Evolutionary conservation across 768 basidiomycete species (phyloP), one percentile per base, ranked within the genome.

Genomic region (Collybia nuda): DNA sequence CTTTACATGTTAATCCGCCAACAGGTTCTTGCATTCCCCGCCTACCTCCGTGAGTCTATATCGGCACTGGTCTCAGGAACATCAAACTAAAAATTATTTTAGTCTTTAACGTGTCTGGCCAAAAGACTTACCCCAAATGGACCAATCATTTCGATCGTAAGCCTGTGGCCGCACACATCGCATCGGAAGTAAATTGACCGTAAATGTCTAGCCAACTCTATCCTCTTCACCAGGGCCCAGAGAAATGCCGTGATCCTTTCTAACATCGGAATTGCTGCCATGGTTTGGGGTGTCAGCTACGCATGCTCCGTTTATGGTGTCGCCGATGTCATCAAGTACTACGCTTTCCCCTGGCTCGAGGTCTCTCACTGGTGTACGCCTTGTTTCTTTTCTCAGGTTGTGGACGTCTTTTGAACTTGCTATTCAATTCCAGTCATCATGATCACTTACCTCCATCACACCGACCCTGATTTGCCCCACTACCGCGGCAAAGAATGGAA

Each of bases 91-190:
- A 19, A 6, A 63, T 2, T 83, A 22, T 81, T 82, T 2, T 81
- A 83, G 78, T 83, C 17, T 79, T 72, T 64, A 83, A 85, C 57
- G 81, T 84, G 8, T 84, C 82, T 19, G 81, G 82, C 2, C 82
- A 81, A 57, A 80, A 80, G 58, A 62, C 57, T 19, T 82, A 84
- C 58, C 80, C 81, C 1, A 76, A 78, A 55, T 77, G 79, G 74
- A 83, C 83, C n/a, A 85, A 84, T 55, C 84, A 86, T 56, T 85
- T 84, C 56, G 68, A 82, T 62, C 82, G 81, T 83, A 50, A 65
- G 80, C 69, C 11, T 6, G 26, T 44, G 12, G 7, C 52, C 41
- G n/a, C 26, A 21, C 36, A 48, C 21, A n/a, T 21, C 40, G 18
- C 32, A 32, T 11, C 32, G 32, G 9, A 38, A 17, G 24, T 32